Evolutionary conservation across 768 basidiomycete genomes (phyloP), one percentile per base, ranked within the genome.

Genomic region (Pulveroboletus sp.): DNA sequence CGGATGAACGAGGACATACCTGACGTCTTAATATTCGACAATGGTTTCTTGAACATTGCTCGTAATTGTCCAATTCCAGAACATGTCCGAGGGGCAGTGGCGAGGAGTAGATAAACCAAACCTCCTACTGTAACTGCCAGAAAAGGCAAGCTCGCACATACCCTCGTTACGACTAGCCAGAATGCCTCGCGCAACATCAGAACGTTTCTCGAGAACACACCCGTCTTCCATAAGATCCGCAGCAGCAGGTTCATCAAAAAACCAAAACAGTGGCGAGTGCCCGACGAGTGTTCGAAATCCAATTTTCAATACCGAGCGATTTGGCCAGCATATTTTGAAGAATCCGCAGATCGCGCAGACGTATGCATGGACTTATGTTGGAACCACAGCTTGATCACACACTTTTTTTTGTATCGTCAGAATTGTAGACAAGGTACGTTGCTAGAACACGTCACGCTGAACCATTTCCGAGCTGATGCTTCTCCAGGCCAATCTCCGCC

Each of bases 241-340:
- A 5, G 56, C 58, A 24, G 33, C 48, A 15, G 39, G 56, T 11
- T 53, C 57, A 14, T 54, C 71, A 32, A 73, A 75, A 27, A 73
- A 76, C 9, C 73, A 76, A 46, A 74, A 75, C 38, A 62, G 71
- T 4, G 73, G 69, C 41, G 65, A 65, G 39, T 66, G 68, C 6
- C 68, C 72, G 2, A 71, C 76, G 0, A 73, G 75, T 4, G 72
- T 73, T 47, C 80, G 82, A n/a, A 93, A 92, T 61, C 92, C 92
- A 0, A 85, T 93, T 51, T 93, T 93, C 76, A 94, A 96, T 63
- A 96, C 93, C 3, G 89, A 90, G 63, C 78, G 89, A 57, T 97
- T 96, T 59, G 95, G 96, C 18, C 95, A 98, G 68, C 95, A 99
- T 72, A 98, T 99, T 57, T 77, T 98, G 52, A 97, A 95, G 71